Base-by-base conservation (phyloP, 1,284 basidiomycete genomes). In the Sanghuangporus sanghuang region DNA sequence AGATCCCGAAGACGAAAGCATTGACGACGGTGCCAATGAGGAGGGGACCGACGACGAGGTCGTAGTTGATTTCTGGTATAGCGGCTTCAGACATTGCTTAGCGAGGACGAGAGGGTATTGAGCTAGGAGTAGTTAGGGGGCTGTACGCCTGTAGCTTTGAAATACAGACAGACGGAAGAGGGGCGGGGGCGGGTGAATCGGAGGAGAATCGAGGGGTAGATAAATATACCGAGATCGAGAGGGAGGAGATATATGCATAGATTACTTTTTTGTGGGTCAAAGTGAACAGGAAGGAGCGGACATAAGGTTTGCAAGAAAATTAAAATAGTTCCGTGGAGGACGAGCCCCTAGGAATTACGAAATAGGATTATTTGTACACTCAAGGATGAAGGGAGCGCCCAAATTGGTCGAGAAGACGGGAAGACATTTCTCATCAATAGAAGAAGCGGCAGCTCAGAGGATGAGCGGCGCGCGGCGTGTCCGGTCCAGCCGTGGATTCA, bases 1-100 rank as follows among this genome's bases (percentile, higher is more conserved):
- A 67, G 75, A 77, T 52, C 67, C 57, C 62, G 39, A 12, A 75
- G 69, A 40, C 72, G 68, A 27, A 72, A 69, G 48, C 68, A 57
- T 21, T 77, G 75, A 64, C 78, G 77, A 1, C 71, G 54, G 23
- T 72, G 67, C 46, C 77, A 77, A 57, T 70, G 72, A 65, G 77
- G 76, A 76, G 75, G 76, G 18, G 68, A 70, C 58, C 74, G 70
- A 16, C 68, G 69, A 35, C 55, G 54, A 32, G 72, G 67, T 18
- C 75, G 59, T 3, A 69, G 64, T 38, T 69, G 66, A 18, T 69
- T 68, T 44, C 74, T 76, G 53, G 64, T 58, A 59, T 66, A 69
- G 62, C 68, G 69, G 16, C 59, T 65, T n/a, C 57, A 44, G 8
- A 11, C 7, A n/a, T 27, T 23, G 6, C 63, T 59, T 38, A 14